Conservation (phyloP, 148 eudicot species). For the Heliosperma pusillum region DNA sequence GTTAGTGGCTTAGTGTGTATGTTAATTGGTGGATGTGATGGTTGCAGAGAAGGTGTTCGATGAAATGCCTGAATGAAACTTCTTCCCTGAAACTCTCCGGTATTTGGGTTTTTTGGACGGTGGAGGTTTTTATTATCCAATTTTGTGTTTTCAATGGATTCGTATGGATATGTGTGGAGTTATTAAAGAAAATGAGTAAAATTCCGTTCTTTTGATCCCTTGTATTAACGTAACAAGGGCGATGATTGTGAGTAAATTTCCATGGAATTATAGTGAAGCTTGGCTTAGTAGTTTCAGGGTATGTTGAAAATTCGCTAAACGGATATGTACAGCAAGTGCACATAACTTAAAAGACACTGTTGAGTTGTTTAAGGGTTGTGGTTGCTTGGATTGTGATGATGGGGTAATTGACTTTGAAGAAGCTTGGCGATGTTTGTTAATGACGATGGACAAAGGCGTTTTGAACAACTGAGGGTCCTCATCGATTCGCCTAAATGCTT, state of each 20-base stretch:
- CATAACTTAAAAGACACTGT: conserved; percentile 26
- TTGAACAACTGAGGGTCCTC: conserved; percentile 39
- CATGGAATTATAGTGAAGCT: conserved; percentile 40
- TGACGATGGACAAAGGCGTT: conserved; percentile 35
- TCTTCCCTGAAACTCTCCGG: conserved; percentile 38
- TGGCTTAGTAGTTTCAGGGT: conserved; percentile 28
- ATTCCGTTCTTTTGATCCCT: conserved; percentile 46
- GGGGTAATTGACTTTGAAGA: conserved; percentile 35
- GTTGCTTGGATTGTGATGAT: too few relatives aligned
- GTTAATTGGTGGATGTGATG: conserved; percentile 20
- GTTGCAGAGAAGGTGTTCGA: conserved; percentile 40
- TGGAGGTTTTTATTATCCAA: conserved; percentile 21
- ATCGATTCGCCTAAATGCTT: conserved; percentile 41
- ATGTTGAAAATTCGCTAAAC: conserved; percentile 46
- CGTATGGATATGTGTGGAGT: conserved; percentile 20
- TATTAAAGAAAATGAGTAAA: conserved; percentile 34
- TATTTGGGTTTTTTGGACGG: conserved; percentile 36
- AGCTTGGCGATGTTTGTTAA: conserved; percentile 37
- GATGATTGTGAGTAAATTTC: conserved; percentile 24
- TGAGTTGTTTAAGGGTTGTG: conserved; percentile 30
- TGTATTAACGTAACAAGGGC: conserved; percentile 43
- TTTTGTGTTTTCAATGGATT: conserved; percentile 31
- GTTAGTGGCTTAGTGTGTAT: conserved; percentile 46
- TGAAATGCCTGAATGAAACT: conserved; percentile 39
- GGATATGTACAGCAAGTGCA: conserved; percentile 52